These are phyloP conservation scores for Pyricularia pennisetigena DNA, from an alignment of 2,329 filamentous ascomycete genomes.

Conservation along the genomic window DNA sequence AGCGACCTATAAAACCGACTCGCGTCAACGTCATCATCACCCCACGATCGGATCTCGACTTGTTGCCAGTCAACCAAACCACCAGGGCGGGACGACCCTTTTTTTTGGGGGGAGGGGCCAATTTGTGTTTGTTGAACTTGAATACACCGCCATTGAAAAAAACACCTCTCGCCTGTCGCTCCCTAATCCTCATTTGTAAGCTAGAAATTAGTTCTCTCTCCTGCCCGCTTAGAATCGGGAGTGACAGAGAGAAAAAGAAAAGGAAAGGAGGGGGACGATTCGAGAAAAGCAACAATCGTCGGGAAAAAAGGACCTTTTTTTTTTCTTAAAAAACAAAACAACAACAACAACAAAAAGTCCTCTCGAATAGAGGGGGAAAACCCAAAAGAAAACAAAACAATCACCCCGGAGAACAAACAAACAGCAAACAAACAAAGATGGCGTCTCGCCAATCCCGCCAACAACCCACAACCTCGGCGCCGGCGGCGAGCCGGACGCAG, in stretches of 20 bases:
- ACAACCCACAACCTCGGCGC: slow-evolving; percentile 3
- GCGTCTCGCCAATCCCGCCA: neutral
- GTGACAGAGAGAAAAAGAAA: neutral
- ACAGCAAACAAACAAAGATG: neutral
- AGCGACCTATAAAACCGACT: neutral
- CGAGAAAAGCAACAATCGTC: too few species aligned
- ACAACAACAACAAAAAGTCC: neutral
- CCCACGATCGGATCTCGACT: neutral
- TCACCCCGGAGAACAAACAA: neutral
- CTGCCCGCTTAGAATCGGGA: too few species aligned
- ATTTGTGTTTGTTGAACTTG: neutral
- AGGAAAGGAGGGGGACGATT: too few species aligned
- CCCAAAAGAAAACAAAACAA: neutral
- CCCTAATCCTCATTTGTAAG: too few species aligned
- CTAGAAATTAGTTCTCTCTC: too few species aligned
- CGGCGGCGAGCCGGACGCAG: slow-evolving; percentile 11
- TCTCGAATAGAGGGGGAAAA: too few species aligned
- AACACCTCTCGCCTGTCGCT: neutral
- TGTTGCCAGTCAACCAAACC: too few species aligned
- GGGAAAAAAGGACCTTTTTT: too few species aligned
- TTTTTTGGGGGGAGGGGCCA: neutral
- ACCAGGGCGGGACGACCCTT: neutral
- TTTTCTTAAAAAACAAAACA: neutral
- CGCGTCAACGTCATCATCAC: neutral
- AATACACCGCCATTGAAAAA: neutral